A percentile compares a stretch with the other conserved stretches of the same genome.
Conservation (phyloP, 2,329 filamentous ascomycete genomes). For the Ophiostoma perfectum region DNA sequence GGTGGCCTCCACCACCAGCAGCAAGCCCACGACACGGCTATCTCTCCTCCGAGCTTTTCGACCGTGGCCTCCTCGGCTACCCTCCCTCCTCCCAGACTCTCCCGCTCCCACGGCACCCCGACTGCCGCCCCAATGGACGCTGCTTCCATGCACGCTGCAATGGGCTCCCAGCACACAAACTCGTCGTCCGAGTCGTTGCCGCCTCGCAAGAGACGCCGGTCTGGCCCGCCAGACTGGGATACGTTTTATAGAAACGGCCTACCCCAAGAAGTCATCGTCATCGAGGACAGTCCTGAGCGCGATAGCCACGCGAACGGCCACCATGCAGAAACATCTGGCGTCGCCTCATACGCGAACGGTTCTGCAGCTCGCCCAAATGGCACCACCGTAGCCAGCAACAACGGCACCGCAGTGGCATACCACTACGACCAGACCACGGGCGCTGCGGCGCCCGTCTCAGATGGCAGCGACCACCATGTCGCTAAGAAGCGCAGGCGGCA, state of each 20-base stretch:
- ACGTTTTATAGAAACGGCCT: slow-evolving; percentile 78
- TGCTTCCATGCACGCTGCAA: slow-evolving; percentile 30
- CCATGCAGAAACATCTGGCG: slow-evolving; percentile 13
- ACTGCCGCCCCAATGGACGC: slow-evolving; percentile 26
- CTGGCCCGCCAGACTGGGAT: slow-evolving; percentile 67
- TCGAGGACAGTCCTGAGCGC: slow-evolving; percentile 65
- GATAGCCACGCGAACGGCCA: slow-evolving; percentile 38
- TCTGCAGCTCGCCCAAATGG: neutral
- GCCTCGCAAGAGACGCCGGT: slow-evolving; percentile 50
- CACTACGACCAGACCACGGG: slow-evolving; percentile 23
- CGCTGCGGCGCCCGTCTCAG: neutral
- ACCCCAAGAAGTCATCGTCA: slow-evolving; percentile 80
- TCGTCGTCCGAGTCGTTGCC: slow-evolving; percentile 31
- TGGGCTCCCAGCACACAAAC: slow-evolving; percentile 36
- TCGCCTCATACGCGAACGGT: slow-evolving; percentile 27
- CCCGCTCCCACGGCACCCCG: slow-evolving; percentile 24
- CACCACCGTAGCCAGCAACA: slow-evolving; percentile 28
- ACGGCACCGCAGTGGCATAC: slow-evolving; percentile 12
- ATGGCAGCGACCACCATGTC: slow-evolving; percentile 41
- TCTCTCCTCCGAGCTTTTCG: slow-evolving; percentile 32
- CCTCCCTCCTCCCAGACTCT: slow-evolving; percentile 16
- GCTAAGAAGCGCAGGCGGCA: slow-evolving; percentile 71
- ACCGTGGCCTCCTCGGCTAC: slow-evolving; percentile 13
- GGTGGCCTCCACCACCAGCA: slow-evolving; percentile 18
- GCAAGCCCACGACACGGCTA: slow-evolving; percentile 15